Conservation (phyloP, 495 filamentous ascomycete species). For the Penicillium pancosmium region DNA sequence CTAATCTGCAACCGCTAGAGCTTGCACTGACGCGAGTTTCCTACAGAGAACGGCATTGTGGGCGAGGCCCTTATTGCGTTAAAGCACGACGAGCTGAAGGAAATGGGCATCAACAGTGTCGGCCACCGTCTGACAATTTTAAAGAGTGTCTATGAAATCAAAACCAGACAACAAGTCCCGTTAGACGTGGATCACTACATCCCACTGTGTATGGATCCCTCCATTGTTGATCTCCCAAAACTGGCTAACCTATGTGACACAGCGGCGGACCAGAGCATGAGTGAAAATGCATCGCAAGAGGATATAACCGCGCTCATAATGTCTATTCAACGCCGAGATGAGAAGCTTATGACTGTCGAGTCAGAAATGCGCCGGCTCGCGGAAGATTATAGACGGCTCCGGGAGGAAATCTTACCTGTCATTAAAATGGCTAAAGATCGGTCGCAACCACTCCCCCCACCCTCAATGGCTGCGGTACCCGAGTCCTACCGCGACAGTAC, state of each 20-base stretch:
- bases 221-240: conserved; percentile 4
- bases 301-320: conserved; percentile 88
- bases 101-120: conserved; percentile 89
- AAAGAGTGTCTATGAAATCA: conserved; percentile 92
- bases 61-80: conserved; percentile 89
- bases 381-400: conserved; percentile 80
- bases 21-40: conserved; percentile 5
- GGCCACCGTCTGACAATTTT: conserved; percentile 93
- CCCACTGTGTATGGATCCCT: conserved; percentile 73
- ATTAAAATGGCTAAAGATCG: conserved; percentile 88
- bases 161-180: conserved; percentile 86
- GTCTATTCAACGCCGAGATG: conserved; percentile 82
- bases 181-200: conserved; percentile 94
- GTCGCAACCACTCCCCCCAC: conserved; percentile 78
- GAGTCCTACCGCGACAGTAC: conserved; percentile 40
- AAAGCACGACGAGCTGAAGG: conserved; percentile 89
- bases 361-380: conserved; percentile 76
- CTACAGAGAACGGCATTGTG: conserved; percentile 85
- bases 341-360: conserved; percentile 79
- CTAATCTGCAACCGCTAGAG: background rate
- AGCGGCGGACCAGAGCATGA: conserved; percentile 89
- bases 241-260: conserved; percentile 24
- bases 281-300: conserved; percentile 84
- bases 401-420: conserved; percentile 89
- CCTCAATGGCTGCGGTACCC: conserved; percentile 35